Base-by-base conservation (phyloP, 176 grass and related monocot genomes). In the Elymus sibiricus region DNA sequence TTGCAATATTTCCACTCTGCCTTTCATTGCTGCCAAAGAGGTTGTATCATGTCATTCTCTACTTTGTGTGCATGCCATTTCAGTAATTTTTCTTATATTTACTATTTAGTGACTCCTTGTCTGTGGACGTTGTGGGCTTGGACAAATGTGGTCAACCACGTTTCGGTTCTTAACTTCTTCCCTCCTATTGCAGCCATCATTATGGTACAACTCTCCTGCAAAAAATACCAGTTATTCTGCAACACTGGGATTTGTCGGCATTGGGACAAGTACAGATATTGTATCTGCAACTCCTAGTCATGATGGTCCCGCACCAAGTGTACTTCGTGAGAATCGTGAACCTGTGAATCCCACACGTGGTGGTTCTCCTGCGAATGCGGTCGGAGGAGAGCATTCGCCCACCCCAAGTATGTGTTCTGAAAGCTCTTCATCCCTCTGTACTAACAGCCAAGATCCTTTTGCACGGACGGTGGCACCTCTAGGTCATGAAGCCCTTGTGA, bases 191-290 rank as follows among this genome's bases (percentile, higher is more conserved):
- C 49, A 78, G 86, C 51, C 64, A 26, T 88, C 86, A 38, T 22
- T 47, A 78, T 83, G 80, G 64, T 88, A 62, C 80, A 83, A 83
- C 9, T 29, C 38, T 88, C 21, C 63, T 63, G 74, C 46, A 78
- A 35, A 83, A 49, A 22, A 39, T n/a, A 28, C 21, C 16, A 63
- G 14, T 78, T 66, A 46, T 70, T 40, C 86, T 49, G 17, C 4
- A 61, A 35, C 27, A 46, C 12, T 22, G 13, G 62, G 69, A 64
- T 55, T 32, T 74, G 76, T 61, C 4, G 26, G 59, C 26, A 34
- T 12, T 6, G 3, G 53, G 32, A 46, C 21, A 80, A 62, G 55
- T 29, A 78, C 31, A 16, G 24, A 70, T 77, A 9, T 37, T 83
- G 63, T 15, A 44, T 19, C 62, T 81, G 42, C n/a, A 76, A 76